A percentile compares a stretch with the other conserved stretches of the same genome.
These are phyloP conservation scores for Tulasnella sp. DNA, from an alignment of 768 basidiomycete species.

Conservation along the genomic window DNA sequence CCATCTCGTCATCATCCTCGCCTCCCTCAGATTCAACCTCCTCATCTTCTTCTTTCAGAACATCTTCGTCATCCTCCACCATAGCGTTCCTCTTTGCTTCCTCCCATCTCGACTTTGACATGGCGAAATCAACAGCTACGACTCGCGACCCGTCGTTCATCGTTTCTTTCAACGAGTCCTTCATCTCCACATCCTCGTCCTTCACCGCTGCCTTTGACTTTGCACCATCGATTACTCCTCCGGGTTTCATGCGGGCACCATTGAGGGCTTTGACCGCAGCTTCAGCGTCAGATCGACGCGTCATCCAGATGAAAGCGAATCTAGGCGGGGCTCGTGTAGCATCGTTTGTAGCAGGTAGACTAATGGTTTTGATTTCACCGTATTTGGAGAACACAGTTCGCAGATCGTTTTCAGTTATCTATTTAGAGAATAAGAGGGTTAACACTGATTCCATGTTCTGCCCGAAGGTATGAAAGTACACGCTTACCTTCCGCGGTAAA, in stretches of 20 bases:
- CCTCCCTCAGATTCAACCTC: slow-evolving; percentile 31
- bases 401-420: slow-evolving; percentile 77
- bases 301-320: slow-evolving; percentile 94
- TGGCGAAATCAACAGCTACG: slow-evolving; percentile 93
- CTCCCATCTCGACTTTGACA: slow-evolving; percentile 90
- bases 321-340: slow-evolving; percentile 37
- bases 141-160: slow-evolving; percentile 46
- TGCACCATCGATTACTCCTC: slow-evolving; percentile 26
- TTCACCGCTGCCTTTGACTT: slow-evolving; percentile 25
- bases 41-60: slow-evolving; percentile 31
- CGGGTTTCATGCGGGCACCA: slow-evolving; percentile 58
- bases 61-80: not conserved
- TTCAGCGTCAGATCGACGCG: slow-evolving; percentile 77
- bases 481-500: slow-evolving; percentile 52
- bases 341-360: slow-evolving; percentile 47
- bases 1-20: slow-evolving; percentile 23
- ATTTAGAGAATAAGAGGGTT: slow-evolving; percentile 20
- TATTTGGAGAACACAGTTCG: slow-evolving; percentile 78
- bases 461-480: slow-evolving; percentile 18
- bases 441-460: not conserved
- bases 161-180: slow-evolving; percentile 37
- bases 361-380: slow-evolving; percentile 79
- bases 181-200: slow-evolving; percentile 42
- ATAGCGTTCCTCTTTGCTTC: slow-evolving; percentile 55
- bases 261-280: slow-evolving; percentile 72